Percentiles rank a stretch among this genome's conserved stretches.
Evolutionary conservation across 2,329 filamentous ascomycete genomes (phyloP).

Genomic region (Zymoseptoria brevis): DNA sequence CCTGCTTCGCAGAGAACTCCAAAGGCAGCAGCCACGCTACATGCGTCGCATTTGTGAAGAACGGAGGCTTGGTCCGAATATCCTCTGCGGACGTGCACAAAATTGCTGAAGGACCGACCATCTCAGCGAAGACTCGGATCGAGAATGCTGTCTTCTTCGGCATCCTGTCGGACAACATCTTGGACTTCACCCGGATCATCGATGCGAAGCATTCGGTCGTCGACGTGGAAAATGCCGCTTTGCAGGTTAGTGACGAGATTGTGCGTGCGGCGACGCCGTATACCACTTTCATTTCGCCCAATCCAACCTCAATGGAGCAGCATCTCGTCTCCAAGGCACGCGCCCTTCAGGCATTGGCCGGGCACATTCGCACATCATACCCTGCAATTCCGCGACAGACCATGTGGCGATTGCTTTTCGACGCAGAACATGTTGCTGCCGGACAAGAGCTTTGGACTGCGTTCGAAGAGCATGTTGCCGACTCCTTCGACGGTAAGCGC

Average conservation of each 20-base stretch:
- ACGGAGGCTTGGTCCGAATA: constrained; percentile 51
- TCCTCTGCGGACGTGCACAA: constrained; percentile 50
- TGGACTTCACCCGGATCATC: constrained; percentile 68
- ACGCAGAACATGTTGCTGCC: constrained; percentile 83
- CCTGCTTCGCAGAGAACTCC: constrained; percentile 41
- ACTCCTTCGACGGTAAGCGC: constrained; percentile 44
- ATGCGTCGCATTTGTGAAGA: constrained; percentile 49
- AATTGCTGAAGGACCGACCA: constrained; percentile 40
- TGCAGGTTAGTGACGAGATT: constrained; percentile 73
- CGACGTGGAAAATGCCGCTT: constrained; percentile 68
- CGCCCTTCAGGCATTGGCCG: constrained; percentile 67
- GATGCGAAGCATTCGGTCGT: constrained; percentile 55
- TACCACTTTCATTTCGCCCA: constrained; percentile 61
- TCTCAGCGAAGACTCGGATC: constrained; percentile 80
- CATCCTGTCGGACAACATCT: constrained; percentile 67
- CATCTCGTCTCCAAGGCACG: constrained; percentile 67
- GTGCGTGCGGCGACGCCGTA: constrained; percentile 68
- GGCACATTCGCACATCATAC: constrained; percentile 59
- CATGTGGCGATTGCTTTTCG: constrained; percentile 75
- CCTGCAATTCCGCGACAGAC: constrained; percentile 56
- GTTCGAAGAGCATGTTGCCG: constrained; percentile 59
- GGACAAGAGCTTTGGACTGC: constrained; percentile 71
- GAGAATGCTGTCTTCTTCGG: constrained; percentile 95
- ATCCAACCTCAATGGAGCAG: constrained; percentile 66
- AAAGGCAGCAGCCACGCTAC: constrained; percentile 23